A percentile compares a stretch with the other conserved stretches of the same genome.
phyloP scores from a whole-genome alignment of 2,329 filamentous ascomycete genomes.

The Cordyceps pruinosa region DNA sequence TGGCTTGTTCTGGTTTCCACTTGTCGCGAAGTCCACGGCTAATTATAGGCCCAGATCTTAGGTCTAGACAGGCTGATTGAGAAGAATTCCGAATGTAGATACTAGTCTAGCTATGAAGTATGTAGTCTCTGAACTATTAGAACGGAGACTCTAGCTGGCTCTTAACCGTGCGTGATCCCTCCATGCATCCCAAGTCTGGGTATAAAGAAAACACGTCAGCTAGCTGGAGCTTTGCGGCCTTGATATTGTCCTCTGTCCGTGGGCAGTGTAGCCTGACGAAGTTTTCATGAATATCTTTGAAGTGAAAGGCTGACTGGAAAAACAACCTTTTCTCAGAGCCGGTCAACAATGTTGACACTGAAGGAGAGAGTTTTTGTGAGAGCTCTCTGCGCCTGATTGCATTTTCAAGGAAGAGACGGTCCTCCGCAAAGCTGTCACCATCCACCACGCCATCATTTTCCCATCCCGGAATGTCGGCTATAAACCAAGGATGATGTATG shows the following conservation, averaged over 20 bases:
- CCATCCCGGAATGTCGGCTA: constrained; percentile 3
- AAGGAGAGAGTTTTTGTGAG: not conserved
- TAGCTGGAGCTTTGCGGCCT: not conserved
- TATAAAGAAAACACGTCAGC: not conserved
- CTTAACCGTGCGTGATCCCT: not conserved
- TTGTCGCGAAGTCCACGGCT: too few species aligned
- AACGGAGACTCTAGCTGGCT: not conserved
- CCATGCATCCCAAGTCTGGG: constrained; percentile 1
- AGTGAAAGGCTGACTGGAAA: constrained; percentile 8
- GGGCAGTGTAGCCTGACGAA: constrained; percentile 3
- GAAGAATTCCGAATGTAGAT: too few species aligned
- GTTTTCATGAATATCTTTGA: not conserved
- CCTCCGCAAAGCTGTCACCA: not conserved
- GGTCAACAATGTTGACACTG: not conserved
- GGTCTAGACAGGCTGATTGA: too few species aligned
- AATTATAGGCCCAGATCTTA: too few species aligned
- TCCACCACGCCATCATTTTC: not conserved
- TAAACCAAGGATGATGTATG: constrained; percentile 7
- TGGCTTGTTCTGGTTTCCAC: too few species aligned
- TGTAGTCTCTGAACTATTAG: too few species aligned
- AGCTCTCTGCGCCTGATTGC: not conserved
- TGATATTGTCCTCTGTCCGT: not conserved
- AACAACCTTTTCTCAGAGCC: not conserved
- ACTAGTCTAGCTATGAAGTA: too few species aligned
- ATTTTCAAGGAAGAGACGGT: constrained; percentile 2